A percentile compares a stretch with the other conserved stretches of the same genome.
These are phyloP conservation scores for Pichia sp. DNA, from an alignment of 1,139 yeast genomes.

Conservation along the genomic window DNA sequence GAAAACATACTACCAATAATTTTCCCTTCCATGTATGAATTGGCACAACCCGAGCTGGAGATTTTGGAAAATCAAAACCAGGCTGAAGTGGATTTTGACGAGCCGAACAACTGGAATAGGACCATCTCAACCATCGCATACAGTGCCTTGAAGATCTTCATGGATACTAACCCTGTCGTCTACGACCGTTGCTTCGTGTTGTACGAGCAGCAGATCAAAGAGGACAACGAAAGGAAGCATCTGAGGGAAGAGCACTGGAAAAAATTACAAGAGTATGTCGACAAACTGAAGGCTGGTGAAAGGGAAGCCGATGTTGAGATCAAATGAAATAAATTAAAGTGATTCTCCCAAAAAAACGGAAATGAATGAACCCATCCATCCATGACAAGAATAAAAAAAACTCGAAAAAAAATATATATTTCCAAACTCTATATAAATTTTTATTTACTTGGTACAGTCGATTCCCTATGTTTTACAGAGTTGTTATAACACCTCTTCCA, in stretches of 20 bases:
- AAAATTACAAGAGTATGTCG: conserved; percentile 61
- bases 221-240: conserved; percentile 56
- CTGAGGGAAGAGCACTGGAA: conserved; percentile 75
- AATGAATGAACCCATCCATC: neutral
- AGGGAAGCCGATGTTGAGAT: conserved; percentile 27
- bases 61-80: conserved; percentile 41
- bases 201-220: conserved; percentile 72
- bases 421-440: neutral
- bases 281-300: conserved; percentile 33
- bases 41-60: conserved; percentile 44
- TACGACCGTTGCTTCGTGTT: conserved; percentile 89
- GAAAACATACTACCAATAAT: conserved; percentile 90
- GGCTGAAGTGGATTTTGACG: conserved; percentile 30
- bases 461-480: neutral
- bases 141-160: conserved; percentile 84
- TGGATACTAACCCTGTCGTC: conserved; percentile 88
- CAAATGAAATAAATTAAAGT: conserved; percentile 17
- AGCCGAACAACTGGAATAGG: conserved; percentile 66
- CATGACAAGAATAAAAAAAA: neutral
- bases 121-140: conserved; percentile 88
- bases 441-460: neutral
- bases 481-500: too few relatives aligned
- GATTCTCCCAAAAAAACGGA: neutral
- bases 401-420: neutral
- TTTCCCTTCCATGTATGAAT: conserved; percentile 84